Conservation (phyloP, 1,284 basidiomycete species). For the Ceratobasidium sp. region DNA sequence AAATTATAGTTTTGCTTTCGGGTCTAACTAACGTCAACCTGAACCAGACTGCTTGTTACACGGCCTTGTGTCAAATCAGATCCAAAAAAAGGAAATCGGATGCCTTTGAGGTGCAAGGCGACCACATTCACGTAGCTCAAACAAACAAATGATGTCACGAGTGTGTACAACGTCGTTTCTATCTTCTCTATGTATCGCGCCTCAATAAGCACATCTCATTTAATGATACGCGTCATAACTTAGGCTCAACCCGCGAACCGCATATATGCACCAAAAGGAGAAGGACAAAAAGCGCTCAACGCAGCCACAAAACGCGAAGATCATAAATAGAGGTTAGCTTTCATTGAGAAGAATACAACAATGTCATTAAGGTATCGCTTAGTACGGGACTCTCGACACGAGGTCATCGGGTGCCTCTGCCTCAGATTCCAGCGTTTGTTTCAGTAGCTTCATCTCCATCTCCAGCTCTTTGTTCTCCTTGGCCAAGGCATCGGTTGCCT, state of each 20-base stretch:
- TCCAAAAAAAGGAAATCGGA: constrained; percentile 15
- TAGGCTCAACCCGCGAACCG: no score
- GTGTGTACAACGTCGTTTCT: no score
- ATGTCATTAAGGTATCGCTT: no score
- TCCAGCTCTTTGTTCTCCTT: not conserved
- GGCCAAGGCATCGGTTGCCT: not conserved
- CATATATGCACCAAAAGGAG: no score
- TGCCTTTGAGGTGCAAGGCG: constrained; percentile 29
- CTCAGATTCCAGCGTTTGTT: not conserved
- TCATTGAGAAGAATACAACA: no score
- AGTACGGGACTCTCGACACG: no score
- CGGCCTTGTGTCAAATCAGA: constrained; percentile 32
- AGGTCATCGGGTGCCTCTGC: not conserved
- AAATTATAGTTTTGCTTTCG: not conserved
- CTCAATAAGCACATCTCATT: no score
- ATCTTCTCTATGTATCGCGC: no score
- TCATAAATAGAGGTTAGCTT: no score
- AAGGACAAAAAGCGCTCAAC: no score
- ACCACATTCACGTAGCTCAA: not conserved
- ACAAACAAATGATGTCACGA: not conserved
- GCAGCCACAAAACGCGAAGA: no score
- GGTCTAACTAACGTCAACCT: not conserved
- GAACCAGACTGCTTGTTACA: not conserved
- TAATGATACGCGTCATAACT: no score
- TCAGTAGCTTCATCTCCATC: not conserved